Evolutionary conservation across 2,329 filamentous ascomycete species (phyloP).

Genomic region (Colletotrichum sp.): DNA sequence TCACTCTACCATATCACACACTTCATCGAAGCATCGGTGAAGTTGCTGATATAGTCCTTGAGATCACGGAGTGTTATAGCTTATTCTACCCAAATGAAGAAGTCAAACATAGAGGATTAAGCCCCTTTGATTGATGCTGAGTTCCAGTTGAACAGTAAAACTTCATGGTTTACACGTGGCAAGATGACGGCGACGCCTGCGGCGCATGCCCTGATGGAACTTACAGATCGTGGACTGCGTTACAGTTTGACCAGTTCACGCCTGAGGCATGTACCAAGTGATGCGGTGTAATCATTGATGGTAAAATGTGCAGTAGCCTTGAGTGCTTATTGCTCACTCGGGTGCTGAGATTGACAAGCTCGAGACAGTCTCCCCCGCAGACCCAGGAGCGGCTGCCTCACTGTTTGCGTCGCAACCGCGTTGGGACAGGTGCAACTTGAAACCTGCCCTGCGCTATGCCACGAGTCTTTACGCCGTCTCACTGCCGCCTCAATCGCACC

Average conservation of each 20-base stretch:
- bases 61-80: neutral
- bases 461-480: slow-evolving; percentile 2
- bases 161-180: neutral
- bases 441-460: neutral
- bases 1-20: neutral
- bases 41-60: neutral
- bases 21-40: neutral
- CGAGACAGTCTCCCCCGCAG: neutral
- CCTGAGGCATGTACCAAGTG: neutral
- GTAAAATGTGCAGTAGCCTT: neutral
- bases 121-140: neutral
- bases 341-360: neutral
- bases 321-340: neutral
- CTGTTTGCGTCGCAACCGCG: neutral
- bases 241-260: neutral
- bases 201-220: neutral
- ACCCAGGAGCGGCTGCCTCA: neutral
- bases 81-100: neutral
- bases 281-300: neutral
- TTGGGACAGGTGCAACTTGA: neutral
- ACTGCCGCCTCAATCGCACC: neutral
- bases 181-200: neutral
- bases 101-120: neutral
- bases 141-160: neutral
- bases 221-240: neutral